These are phyloP conservation scores for Echria macrotheca DNA, from an alignment of 495 filamentous ascomycete genomes.

Conservation along the genomic window DNA sequence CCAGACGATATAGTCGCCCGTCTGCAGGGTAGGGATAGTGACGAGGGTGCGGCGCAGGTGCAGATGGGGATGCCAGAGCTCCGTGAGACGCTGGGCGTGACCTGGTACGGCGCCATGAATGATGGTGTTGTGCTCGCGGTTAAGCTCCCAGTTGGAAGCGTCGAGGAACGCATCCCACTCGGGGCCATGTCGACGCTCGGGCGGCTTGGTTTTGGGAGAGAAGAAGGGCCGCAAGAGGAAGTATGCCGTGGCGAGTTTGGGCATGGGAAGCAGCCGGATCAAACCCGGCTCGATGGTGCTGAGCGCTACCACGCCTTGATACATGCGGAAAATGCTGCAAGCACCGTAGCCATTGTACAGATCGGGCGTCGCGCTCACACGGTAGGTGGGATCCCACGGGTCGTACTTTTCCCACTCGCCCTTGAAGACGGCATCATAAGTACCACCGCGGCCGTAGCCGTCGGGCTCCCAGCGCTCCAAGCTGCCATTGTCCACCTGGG, in stretches of 20 bases:
- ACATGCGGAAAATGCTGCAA: constrained; percentile 85
- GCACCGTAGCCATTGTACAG: constrained; percentile 82
- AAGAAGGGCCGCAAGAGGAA: constrained; percentile 87
- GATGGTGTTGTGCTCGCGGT: constrained; percentile 43
- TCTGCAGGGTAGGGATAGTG: constrained; percentile 67
- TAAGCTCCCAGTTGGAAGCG: constrained; percentile 52
- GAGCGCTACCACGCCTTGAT: constrained; percentile 83
- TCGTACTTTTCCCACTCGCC: constrained; percentile 86
- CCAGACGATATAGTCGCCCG: constrained; percentile 89
- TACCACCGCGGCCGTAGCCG: constrained; percentile 65
- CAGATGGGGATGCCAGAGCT: constrained; percentile 73
- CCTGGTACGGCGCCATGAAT: constrained; percentile 80
- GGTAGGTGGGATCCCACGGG: constrained; percentile 73
- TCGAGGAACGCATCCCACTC: constrained; percentile 49
- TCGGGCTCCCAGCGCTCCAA: constrained; percentile 86
- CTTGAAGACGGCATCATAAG: constrained; percentile 69
- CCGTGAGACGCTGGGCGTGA: constrained; percentile 73
- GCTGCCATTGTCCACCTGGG: constrained; percentile 82
- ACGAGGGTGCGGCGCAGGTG: constrained; percentile 69
- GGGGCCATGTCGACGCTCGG: constrained; percentile 28
- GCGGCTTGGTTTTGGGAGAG: constrained; percentile 43
- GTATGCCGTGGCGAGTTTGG: constrained; percentile 79
- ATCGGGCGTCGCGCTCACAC: constrained; percentile 67
- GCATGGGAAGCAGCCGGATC: constrained; percentile 75
- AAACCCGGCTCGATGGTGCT: constrained; percentile 74